Evolutionary conservation across 2,329 filamentous ascomycete genomes (phyloP), one percentile per base, ranked within the genome.

Genomic region (Polytolypa hystricis): DNA sequence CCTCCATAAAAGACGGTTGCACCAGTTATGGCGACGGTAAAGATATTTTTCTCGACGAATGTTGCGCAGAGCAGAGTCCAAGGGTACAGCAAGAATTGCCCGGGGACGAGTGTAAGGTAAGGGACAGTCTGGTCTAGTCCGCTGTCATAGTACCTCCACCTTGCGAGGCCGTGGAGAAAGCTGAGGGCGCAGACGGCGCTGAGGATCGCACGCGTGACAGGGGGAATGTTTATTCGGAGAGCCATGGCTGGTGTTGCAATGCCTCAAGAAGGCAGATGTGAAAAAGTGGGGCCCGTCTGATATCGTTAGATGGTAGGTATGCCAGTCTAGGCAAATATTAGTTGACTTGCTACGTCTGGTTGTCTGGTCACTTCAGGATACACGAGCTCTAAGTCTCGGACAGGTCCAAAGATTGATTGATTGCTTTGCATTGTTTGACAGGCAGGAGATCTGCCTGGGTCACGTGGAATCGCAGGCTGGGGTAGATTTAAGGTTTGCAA

Each of bases 51-150:
- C 66, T 98, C 91, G 33, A 95, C 85, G 39, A 95, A 72, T 0
- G 86, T 84, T 2, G 86, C 81, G 2, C 84, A 83, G 38, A 93
- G 51, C 46, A 94, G 81, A 1, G 86, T 93, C 91, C 91, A 98
- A 1, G 91, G 91, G 55, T 93, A 95, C 52, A 84, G 72, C 41
- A 93, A 66, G 40, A 86, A 89, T 38, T 79, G 68, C 50, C 84
- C 79, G 5, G 91, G 91, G 29, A 96, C 77, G 43, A 96, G 73
- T 37, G 82, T 83, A 42, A 98, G 71, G 65, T 89, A 96, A 42
- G 89, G 85, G 41, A 91, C 77, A 48, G 51, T 57, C 56, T 49
- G 55, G 49, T 45, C 56, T 26, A 46, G 43, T 36, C 49, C 51
- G 8, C 58, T 56, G 11, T 81, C 84, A 75, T 60, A 93, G 77